phyloP scores from a whole-genome alignment of 768 basidiomycete species.

The Boletus vinaceobasis region DNA sequence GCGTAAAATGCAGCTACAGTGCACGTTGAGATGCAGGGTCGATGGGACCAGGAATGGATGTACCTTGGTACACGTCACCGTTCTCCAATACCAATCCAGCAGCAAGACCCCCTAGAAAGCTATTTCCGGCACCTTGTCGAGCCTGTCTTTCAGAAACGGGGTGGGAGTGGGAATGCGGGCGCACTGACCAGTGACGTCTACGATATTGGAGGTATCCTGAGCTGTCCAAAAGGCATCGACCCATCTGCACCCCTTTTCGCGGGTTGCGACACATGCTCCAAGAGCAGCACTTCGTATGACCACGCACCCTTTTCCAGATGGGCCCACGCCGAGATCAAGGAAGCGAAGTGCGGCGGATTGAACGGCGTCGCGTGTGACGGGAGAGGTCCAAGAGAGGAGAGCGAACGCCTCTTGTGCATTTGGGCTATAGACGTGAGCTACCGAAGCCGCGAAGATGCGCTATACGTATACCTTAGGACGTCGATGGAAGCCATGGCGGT shows the following conservation, averaged over 20 bases:
- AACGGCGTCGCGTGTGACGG: slow-evolving; percentile 45
- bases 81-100: slow-evolving; percentile 60
- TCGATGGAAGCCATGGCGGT: slow-evolving; percentile 55
- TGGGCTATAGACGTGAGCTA: slow-evolving; percentile 46
- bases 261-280: slow-evolving; percentile 64
- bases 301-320: slow-evolving; percentile 50
- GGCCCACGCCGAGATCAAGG: slow-evolving; percentile 57
- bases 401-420: slow-evolving; percentile 82
- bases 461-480: slow-evolving; percentile 58
- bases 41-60: slow-evolving; percentile 15
- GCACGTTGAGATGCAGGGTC: slow-evolving; percentile 14
- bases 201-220: slow-evolving; percentile 46
- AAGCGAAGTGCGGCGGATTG: slow-evolving; percentile 67
- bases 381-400: slow-evolving; percentile 53
- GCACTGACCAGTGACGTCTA: slow-evolving; percentile 75
- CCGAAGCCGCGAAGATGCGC: not conserved
- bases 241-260: slow-evolving; percentile 50
- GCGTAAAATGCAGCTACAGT: slow-evolving; percentile 65
- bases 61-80: slow-evolving; percentile 68
- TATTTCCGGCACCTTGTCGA: slow-evolving; percentile 78
- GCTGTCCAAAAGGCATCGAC: slow-evolving; percentile 69
- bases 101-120: slow-evolving; percentile 80
- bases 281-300: slow-evolving; percentile 72
- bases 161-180: not conserved
- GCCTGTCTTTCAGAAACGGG: slow-evolving; percentile 1